These are phyloP conservation scores for Pseudonitzschia pungens DNA, from an alignment of 108 stramenopile species.

Conservation along the genomic window DNA sequence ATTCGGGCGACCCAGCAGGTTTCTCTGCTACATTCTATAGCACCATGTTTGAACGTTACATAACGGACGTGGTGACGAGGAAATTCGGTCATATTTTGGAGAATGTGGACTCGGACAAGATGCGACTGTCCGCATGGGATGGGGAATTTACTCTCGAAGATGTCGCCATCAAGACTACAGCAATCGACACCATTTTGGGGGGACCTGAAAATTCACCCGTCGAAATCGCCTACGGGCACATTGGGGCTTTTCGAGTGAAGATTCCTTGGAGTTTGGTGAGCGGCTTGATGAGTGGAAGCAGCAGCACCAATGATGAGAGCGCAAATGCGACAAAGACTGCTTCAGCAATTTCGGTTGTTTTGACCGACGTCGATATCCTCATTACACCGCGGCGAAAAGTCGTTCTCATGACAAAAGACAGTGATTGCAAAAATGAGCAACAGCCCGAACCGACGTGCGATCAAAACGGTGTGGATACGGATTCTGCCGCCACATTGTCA, in stretches of 20 bases:
- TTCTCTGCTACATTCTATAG: not conserved
- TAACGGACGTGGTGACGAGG: constrained; percentile 55
- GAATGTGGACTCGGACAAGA: constrained; percentile 57
- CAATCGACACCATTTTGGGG: constrained; percentile 40
- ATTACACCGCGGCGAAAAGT: constrained; percentile 46
- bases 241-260: constrained; percentile 57
- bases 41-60: constrained; percentile 64
- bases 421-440: constrained; percentile 5
- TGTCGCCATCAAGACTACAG: constrained; percentile 49
- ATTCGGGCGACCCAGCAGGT: not conserved
- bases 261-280: constrained; percentile 65
- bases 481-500: constrained; percentile 5
- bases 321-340: not conserved
- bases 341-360: constrained; percentile 48
- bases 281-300: constrained; percentile 25
- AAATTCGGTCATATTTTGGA: constrained; percentile 70
- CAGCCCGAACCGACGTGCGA: not conserved
- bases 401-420: not conserved
- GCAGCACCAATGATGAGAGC: not conserved
- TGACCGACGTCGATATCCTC: constrained; percentile 71
- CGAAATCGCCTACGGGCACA: constrained; percentile 58
- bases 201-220: constrained; percentile 38
- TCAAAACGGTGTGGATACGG: not conserved
- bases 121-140: constrained; percentile 65
- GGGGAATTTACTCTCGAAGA: constrained; percentile 62